These are phyloP conservation scores for Colletotrichum sidae DNA, from an alignment of 2,329 filamentous ascomycete genomes.

Conservation along the genomic window DNA sequence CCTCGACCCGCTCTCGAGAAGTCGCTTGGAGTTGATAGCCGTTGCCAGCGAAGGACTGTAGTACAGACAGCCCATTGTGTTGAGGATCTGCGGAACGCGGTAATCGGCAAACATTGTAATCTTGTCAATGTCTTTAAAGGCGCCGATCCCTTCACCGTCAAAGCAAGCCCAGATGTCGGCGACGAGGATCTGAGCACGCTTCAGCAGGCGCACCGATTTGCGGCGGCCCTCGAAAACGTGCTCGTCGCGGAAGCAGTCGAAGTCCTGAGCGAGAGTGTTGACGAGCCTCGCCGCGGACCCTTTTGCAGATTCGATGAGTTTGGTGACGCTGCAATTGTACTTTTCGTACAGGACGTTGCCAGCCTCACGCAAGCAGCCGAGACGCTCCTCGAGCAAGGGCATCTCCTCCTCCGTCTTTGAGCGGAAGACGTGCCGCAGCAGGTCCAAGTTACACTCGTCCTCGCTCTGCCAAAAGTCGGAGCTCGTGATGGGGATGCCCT, in stretches of 20 bases:
- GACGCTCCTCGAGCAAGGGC: slow-evolving; percentile 82
- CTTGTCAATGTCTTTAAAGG: slow-evolving; percentile 90
- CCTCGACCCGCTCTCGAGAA: slow-evolving; percentile 76
- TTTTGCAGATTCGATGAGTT: slow-evolving; percentile 79
- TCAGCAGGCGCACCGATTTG: slow-evolving; percentile 82
- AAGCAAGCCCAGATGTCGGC: slow-evolving; percentile 98
- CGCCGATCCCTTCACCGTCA: slow-evolving; percentile 80
- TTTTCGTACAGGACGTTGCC: slow-evolving; percentile 81
- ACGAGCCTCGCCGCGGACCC: slow-evolving; percentile 87
- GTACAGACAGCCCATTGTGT: slow-evolving; percentile 82
- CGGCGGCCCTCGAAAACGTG: slow-evolving; percentile 77
- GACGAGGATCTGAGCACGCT: slow-evolving; percentile 94
- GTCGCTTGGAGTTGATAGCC: slow-evolving; percentile 72
- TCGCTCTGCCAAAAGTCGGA: slow-evolving; percentile 88
- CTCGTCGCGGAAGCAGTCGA: slow-evolving; percentile 88
- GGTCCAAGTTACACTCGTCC: slow-evolving; percentile 79
- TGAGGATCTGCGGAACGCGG: slow-evolving; percentile 92
- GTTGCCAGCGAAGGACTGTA: slow-evolving; percentile 85
- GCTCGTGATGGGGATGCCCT: slow-evolving; percentile 90
- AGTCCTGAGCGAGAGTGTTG: slow-evolving; percentile 85
- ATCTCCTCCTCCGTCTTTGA: slow-evolving; percentile 89
- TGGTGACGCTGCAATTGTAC: slow-evolving; percentile 79
- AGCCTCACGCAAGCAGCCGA: slow-evolving; percentile 85
- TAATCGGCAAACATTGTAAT: slow-evolving; percentile 99
- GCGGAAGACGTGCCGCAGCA: slow-evolving; percentile 82